Evolutionary conservation across 2,329 filamentous ascomycete species (phyloP), one percentile per base, ranked within the genome.

Genomic region (Fusarium sp.): DNA sequence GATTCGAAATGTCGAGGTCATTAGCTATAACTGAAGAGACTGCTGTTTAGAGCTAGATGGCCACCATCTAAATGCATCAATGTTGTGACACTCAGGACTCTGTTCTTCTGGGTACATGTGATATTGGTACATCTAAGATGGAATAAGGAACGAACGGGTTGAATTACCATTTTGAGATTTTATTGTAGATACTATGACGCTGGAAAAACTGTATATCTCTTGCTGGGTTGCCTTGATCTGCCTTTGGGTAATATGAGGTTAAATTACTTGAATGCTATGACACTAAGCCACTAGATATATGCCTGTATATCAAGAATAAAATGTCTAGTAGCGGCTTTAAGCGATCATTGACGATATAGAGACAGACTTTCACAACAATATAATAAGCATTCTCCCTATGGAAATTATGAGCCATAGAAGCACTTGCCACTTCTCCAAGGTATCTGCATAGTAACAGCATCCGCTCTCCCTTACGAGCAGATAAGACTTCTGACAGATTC

Each of bases 1-100:
- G 8, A 59, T 74, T 8, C 56, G 71, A n/a, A 73, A 72, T 7
- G 69, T 75, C 0, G 72, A 72, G 11, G 72, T 74, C 1, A 40
- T 75, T 3, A 75, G 60, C n/a, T 63, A 72, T n/a, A 75, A 74
- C 47, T 72, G 54, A 64, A 14, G 4, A 24, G 22, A 24, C 9
- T 2, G 13, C 7, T 47, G 22, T 16, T 47, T 18, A 16, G 42
- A 47, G 14, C 8, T 7, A 18, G 22, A 47, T 24, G 4, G 5
- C 14, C 4, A 4, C 22, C 7, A 24, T 47, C 14, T 4, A 10
- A 10, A 47, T 24, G 22, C 8, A 47, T 47, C 22, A 18, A 24
- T 47, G 14, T 4, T 47, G 22, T 4, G 22, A 45, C 13, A 45
- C 11, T 42, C 11, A 22, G 40, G 8, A 22, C 40, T 14, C 1